Percentiles rank a stretch among this genome's conserved stretches.
Conservation (phyloP, 352 stramenopile species). For the Phytophthora pluvialis region DNA sequence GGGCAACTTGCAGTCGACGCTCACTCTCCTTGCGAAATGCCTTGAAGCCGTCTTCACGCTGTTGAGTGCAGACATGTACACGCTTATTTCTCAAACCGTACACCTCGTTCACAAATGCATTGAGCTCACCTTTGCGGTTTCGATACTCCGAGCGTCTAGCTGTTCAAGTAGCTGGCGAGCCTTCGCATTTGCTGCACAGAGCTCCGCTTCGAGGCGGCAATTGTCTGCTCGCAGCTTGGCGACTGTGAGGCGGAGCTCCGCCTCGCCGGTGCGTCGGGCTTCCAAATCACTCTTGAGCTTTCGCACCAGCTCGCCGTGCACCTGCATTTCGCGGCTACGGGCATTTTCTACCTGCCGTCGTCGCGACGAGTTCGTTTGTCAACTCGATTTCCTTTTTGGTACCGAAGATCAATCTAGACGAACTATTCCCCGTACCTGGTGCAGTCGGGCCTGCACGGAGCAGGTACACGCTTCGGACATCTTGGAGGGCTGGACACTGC, state of each 20-base stretch:
- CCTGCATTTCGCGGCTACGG: slow-evolving; percentile 55
- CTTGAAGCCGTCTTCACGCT: slow-evolving; percentile 23
- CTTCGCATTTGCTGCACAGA: slow-evolving; percentile 24
- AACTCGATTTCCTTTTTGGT: too few relatives aligned
- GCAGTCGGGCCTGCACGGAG: slow-evolving; percentile 43
- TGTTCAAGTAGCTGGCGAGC: slow-evolving; percentile 20
- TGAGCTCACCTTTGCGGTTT: slow-evolving; percentile 20
- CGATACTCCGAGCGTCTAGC: slow-evolving; percentile 19
- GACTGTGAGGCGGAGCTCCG: slow-evolving; percentile 45
- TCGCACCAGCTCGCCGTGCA: slow-evolving; percentile 46
- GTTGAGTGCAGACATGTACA: neutral
- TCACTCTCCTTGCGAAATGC: slow-evolving; percentile 17
- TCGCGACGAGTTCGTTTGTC: too few relatives aligned
- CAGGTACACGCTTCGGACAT: slow-evolving; percentile 30
- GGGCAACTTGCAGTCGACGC: slow-evolving; percentile 7
- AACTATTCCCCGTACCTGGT: slow-evolving; percentile 32
- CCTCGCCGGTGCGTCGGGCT: slow-evolving; percentile 23
- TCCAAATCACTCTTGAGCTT: slow-evolving; percentile 46
- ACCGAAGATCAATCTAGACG: neutral
- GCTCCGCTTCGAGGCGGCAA: slow-evolving; percentile 52
- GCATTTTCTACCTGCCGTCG: slow-evolving; percentile 45
- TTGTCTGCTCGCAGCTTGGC: slow-evolving; percentile 54
- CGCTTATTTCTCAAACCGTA: neutral
- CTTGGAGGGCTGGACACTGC: neutral
- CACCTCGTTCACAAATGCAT: neutral